These are phyloP conservation scores for Eucalyptus regnans DNA, from an alignment of 345 rosid genomes.

Conservation along the genomic window DNA sequence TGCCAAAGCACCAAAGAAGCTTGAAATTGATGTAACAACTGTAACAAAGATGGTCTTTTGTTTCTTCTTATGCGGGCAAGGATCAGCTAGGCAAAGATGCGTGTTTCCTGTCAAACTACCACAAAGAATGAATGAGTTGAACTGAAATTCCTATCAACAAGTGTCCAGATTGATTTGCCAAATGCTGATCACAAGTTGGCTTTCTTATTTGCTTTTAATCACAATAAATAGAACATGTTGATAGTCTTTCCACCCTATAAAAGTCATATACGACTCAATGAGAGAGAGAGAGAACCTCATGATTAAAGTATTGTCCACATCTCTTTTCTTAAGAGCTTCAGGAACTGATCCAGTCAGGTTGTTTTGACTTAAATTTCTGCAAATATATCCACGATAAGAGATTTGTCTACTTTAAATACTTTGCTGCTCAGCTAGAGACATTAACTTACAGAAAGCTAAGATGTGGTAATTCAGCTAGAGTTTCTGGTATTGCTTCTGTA, in stretches of 20 bases:
- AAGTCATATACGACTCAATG: background rate
- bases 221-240: background rate
- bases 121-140: background rate
- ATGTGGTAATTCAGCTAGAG: no score
- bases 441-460: no score
- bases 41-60: background rate
- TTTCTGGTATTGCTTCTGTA: no score
- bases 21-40: background rate
- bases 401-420: no score
- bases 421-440: no score
- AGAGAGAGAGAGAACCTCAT: background rate
- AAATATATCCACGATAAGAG: no score
- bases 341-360: background rate
- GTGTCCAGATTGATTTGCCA: background rate
- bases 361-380: no score
- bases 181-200: background rate
- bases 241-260: background rate
- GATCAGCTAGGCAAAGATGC: background rate
- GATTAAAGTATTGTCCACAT: background rate
- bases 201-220: background rate
- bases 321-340: background rate
- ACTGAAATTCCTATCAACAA: background rate
- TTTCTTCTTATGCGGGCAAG: background rate
- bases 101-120: background rate
- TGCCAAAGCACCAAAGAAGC: background rate